Conservation (phyloP, 2,329 filamentous ascomycete genomes). For the Verticillium albo-atrum region DNA sequence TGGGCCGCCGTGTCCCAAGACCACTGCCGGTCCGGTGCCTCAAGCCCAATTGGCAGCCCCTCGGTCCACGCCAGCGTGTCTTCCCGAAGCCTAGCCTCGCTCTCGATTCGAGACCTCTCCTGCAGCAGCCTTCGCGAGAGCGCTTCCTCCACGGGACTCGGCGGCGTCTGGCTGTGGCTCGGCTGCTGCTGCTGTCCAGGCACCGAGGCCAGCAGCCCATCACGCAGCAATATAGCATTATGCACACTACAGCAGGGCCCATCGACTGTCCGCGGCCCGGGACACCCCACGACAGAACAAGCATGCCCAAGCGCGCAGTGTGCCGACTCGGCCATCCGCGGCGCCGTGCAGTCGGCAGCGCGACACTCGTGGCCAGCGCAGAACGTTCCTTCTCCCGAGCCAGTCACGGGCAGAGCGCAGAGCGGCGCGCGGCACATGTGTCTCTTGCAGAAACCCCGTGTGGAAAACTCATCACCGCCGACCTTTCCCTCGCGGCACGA, state of each 20-base stretch:
- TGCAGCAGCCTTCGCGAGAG: constrained; percentile 7
- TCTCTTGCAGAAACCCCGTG: constrained; percentile 1
- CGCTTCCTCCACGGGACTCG: constrained; percentile 10
- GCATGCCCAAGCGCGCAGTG: constrained; percentile 10
- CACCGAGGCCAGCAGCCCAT: background rate
- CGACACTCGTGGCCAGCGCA: constrained; percentile 9
- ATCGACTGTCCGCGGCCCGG: background rate
- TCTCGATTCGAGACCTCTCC: constrained; percentile 6
- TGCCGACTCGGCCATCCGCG: background rate
- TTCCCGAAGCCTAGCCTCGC: constrained; percentile 3
- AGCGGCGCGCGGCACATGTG: constrained; percentile 7
- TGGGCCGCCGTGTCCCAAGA: background rate
- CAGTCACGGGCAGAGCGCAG: constrained; percentile 1
- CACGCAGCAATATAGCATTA: constrained; percentile 1
- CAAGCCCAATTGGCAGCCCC: background rate
- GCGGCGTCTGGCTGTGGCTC: background rate
- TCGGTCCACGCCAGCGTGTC: constrained; percentile 2
- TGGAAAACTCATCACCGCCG: background rate
- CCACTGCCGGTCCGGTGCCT: background rate
- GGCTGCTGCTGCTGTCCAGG: background rate
- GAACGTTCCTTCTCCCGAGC: constrained; percentile 3
- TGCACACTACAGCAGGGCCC: constrained; percentile 6
- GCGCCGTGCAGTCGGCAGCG: background rate
- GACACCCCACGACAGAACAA: constrained; percentile 4
- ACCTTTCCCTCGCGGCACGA: background rate